Evolutionary conservation across 1,284 basidiomycete species (phyloP).

Genomic region (Tilletia indica): DNA sequence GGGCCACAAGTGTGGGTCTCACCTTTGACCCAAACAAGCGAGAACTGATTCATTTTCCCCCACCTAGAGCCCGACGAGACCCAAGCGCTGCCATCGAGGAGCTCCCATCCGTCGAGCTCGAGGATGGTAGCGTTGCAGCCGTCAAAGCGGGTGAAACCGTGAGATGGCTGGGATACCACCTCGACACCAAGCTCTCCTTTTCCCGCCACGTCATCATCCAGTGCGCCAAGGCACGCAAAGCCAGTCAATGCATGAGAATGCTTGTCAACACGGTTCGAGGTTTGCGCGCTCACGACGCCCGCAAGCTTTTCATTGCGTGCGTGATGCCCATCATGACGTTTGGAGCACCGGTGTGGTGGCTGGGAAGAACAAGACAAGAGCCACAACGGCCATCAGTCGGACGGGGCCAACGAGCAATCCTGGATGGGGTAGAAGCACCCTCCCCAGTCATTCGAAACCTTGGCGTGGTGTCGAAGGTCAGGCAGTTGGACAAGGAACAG

Average conservation of each 20-base stretch:
- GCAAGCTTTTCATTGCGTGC: slow-evolving; percentile 53
- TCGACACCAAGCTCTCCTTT: slow-evolving; percentile 49
- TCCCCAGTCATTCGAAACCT: background rate
- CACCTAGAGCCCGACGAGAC: background rate
- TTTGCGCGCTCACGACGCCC: slow-evolving; percentile 45
- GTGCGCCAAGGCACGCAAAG: slow-evolving; percentile 35
- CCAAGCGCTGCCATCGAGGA: background rate
- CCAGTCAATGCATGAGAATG: slow-evolving; percentile 49
- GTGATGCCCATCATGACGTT: slow-evolving; percentile 55
- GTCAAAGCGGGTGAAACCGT: background rate
- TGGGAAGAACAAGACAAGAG: slow-evolving; percentile 21
- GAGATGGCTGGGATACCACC: slow-evolving; percentile 55
- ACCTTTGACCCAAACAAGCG: slow-evolving; percentile 1
- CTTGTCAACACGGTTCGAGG: slow-evolving; percentile 58
- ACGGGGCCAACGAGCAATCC: background rate
- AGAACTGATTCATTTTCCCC: background rate
- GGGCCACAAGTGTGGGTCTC: background rate
- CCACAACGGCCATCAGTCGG: too few species aligned
- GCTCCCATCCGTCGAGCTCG: background rate
- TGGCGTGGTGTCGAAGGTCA: background rate
- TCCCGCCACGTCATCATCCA: slow-evolving; percentile 45
- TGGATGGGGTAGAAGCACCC: background rate
- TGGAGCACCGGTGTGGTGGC: slow-evolving; percentile 56
- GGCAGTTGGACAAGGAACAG: background rate
- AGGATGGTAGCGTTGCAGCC: too few species aligned